phyloP scores from a whole-genome alignment of 495 filamentous ascomycete genomes.

The Melanomma pulvis-pyrius region DNA sequence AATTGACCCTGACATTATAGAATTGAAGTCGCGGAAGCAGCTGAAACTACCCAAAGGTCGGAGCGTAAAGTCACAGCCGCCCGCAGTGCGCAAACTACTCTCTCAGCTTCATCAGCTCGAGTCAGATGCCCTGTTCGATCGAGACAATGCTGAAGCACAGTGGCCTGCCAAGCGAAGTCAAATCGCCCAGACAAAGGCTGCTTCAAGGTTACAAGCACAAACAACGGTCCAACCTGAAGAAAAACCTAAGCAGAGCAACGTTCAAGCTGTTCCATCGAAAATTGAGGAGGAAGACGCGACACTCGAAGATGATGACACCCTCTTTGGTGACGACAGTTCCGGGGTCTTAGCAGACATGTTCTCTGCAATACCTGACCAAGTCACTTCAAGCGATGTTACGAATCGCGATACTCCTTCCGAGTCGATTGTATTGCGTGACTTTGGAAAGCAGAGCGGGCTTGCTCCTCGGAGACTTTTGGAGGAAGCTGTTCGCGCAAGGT shows the following conservation, averaged over 20 bases:
- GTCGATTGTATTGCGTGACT: conserved; percentile 69
- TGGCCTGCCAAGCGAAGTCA: conserved; percentile 71
- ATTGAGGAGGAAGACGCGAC: background rate
- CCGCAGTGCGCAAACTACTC: conserved; percentile 62
- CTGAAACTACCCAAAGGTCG: conserved; percentile 38
- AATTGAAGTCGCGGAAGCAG: conserved; percentile 29
- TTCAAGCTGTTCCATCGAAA: background rate
- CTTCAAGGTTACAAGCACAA: conserved; percentile 37
- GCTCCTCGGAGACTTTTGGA: conserved; percentile 74
- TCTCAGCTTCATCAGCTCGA: conserved; percentile 76
- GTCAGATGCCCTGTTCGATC: conserved; percentile 85
- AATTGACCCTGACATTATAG: conserved; percentile 61
- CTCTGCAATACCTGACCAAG: conserved; percentile 21
- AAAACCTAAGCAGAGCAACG: background rate
- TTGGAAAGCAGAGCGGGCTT: conserved; percentile 77
- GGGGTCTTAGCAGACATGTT: conserved; percentile 74
- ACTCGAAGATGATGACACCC: background rate
- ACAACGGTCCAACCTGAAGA: background rate
- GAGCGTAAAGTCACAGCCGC: conserved; percentile 45
- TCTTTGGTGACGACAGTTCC: conserved; percentile 3
- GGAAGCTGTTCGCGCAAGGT: conserved; percentile 84
- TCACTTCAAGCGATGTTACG: background rate
- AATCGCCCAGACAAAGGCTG: conserved; percentile 62
- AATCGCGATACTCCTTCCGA: background rate
- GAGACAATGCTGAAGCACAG: conserved; percentile 67